phyloP scores from a whole-genome alignment of 306 rosid genomes.

The Lupinus albus region DNA sequence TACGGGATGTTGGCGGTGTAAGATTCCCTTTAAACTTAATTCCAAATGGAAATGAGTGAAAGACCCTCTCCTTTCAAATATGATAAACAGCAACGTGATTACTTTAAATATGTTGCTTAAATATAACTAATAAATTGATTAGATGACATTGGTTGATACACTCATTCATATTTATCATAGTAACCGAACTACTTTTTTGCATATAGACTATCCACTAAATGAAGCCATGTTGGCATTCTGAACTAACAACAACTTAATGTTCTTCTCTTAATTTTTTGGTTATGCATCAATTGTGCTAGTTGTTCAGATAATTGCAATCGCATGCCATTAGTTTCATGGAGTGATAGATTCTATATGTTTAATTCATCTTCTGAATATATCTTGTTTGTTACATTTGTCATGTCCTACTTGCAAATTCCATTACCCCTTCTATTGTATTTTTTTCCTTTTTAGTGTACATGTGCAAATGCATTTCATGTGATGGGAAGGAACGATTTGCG shows the following conservation, averaged over 20 bases:
- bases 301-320: not conserved
- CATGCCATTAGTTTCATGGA: conserved; percentile 12
- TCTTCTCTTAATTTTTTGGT: not conserved
- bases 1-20: too few relatives aligned
- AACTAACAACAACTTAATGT: not conserved
- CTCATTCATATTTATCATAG: not conserved
- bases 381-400: conserved; percentile 14
- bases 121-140: not conserved
- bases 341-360: not conserved
- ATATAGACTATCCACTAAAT: too few relatives aligned
- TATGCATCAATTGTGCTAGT: too few relatives aligned
- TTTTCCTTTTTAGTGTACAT: not conserved
- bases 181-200: too few relatives aligned
- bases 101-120: conserved; percentile 13
- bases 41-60: conserved; percentile 1
- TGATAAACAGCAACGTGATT: not conserved
- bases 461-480: not conserved
- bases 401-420: not conserved
- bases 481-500: not conserved
- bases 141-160: not conserved
- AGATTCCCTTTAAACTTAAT: not conserved
- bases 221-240: conserved; percentile 8
- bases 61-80: not conserved
- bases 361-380: not conserved
- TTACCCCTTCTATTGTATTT: not conserved